Percentiles rank a stretch among this genome's conserved stretches.
These are phyloP conservation scores for Amauroascus niger DNA, from an alignment of 2,329 filamentous ascomycete species.

Conservation along the genomic window DNA sequence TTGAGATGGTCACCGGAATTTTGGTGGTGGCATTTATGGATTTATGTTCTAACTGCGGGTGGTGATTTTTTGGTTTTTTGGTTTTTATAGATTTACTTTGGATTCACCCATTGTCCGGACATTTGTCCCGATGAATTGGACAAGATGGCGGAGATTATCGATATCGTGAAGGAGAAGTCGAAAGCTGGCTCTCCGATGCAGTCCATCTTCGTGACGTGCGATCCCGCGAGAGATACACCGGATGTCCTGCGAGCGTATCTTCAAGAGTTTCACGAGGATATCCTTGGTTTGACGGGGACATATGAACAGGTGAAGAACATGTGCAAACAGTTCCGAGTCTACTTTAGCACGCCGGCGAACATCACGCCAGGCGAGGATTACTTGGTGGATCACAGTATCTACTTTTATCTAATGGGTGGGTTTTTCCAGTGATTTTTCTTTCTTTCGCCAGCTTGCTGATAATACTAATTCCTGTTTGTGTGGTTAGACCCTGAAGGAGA, in stretches of 20 bases:
- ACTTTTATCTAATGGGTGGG: conserved; percentile 92
- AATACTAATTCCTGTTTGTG: background rate
- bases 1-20: too few relatives aligned
- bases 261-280: conserved; percentile 74
- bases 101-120: conserved; percentile 95
- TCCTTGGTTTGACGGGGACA: conserved; percentile 82
- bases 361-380: conserved; percentile 94
- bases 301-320: conserved; percentile 90
- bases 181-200: conserved; percentile 44
- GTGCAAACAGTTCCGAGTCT: conserved; percentile 93
- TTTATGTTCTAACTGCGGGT: background rate
- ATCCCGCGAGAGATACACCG: conserved; percentile 83
- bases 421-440: background rate
- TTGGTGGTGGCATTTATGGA: too few relatives aligned
- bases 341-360: conserved; percentile 84
- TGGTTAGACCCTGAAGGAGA: conserved; percentile 88
- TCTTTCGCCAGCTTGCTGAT: background rate
- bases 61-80: background rate
- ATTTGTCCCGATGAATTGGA: conserved; percentile 98
- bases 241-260: conserved; percentile 77
- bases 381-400: conserved; percentile 96
- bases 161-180: conserved; percentile 46
- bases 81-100: conserved; percentile 74
- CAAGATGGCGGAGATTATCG: conserved; percentile 96
- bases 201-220: conserved; percentile 84